Base-by-base conservation (phyloP, 1,139 yeast species). In the Nadsonia commutata region DNA sequence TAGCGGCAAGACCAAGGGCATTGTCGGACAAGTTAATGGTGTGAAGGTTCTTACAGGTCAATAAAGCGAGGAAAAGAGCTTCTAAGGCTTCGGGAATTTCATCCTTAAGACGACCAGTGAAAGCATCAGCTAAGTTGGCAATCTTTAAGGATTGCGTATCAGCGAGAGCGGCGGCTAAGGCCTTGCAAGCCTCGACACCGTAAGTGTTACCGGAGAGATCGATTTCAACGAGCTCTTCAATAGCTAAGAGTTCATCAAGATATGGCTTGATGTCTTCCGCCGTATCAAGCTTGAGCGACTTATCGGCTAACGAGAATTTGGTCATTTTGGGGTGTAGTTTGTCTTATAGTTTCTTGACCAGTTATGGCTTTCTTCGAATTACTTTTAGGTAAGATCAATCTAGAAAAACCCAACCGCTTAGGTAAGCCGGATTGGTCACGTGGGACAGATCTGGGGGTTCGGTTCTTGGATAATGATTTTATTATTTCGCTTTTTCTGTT, bases 1-100 rank as follows among this genome's bases (percentile, higher is more conserved):
- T 85, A 27, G 97, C 83, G 59, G 93, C 94, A 58, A 90, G 79
- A 8, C 98, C 98, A 60, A 90, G 82, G 1, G 98, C 98, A 60
- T 90, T 90, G 62, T 90, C 98, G 56, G 95, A 80, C 51, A 93
- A 70, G 62, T 90, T 82, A 48, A 90, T 68, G 39, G 86, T 76
- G 50, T 72, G 73, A 53, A 88, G 71, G 36, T 80, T 71, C 44
- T 79, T 74, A 53, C 84, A 79, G 51, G 74, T 64, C 53, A 83
- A 67, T 43, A 90, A 69, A 1, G 84, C 80, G 19, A 88, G 83
- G 50, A 88, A 72, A 48, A 90, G 67, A 52, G 71, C 69, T 46
- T 74, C 74, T 58, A 90, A 71, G 6, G 95, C 79, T 52, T 76
- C 74, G 21, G 97, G 98, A 52, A 93, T 93, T 64, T 90, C 98